A percentile compares a stretch with the other conserved stretches of the same genome.
Conservation (phyloP, 2,329 filamentous ascomycete genomes). For the Xylogone sp. region DNA sequence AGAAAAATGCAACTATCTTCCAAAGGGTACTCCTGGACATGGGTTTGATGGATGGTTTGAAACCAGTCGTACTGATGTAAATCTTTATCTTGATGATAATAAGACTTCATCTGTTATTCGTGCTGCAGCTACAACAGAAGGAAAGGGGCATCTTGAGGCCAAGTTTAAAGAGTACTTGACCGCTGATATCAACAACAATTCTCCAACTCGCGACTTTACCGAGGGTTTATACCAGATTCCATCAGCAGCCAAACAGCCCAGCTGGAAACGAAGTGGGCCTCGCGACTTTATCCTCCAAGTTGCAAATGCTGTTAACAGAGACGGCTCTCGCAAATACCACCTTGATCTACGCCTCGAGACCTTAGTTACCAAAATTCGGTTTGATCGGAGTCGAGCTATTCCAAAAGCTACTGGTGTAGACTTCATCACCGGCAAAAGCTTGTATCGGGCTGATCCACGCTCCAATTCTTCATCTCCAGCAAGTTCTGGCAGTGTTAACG, state of each 20-base stretch:
- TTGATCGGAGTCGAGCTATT: slow-evolving; percentile 26
- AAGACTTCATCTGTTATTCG: slow-evolving; percentile 13
- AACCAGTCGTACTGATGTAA: slow-evolving; percentile 4
- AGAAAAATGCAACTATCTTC: slow-evolving; percentile 11
- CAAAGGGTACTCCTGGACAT: slow-evolving; percentile 8
- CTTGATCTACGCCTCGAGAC: slow-evolving; percentile 16
- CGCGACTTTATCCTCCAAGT: slow-evolving; percentile 21
- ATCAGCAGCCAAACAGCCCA: slow-evolving; percentile 9
- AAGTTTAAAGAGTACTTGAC: slow-evolving; percentile 10
- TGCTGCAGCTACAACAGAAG: slow-evolving; percentile 11
- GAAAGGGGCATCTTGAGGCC: slow-evolving; percentile 6
- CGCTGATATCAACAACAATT: slow-evolving; percentile 10
- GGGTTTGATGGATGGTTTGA: slow-evolving; percentile 24
- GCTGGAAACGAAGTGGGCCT: slow-evolving; percentile 13
- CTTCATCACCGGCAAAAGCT: slow-evolving; percentile 35
- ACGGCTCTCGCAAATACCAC: slow-evolving; percentile 14
- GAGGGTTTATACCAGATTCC: slow-evolving; percentile 16
- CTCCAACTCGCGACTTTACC: slow-evolving; percentile 7
- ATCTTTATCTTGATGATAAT: slow-evolving; percentile 11
- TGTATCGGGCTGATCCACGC: slow-evolving; percentile 40
- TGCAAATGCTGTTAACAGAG: slow-evolving; percentile 11
- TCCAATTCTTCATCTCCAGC: slow-evolving; percentile 20
- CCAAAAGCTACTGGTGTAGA: slow-evolving; percentile 38
- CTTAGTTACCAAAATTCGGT: slow-evolving; percentile 37
- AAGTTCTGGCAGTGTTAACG: slow-evolving; percentile 27